Base-by-base conservation (phyloP, 1,284 basidiomycete genomes). In the Abortiporus biennis region DNA sequence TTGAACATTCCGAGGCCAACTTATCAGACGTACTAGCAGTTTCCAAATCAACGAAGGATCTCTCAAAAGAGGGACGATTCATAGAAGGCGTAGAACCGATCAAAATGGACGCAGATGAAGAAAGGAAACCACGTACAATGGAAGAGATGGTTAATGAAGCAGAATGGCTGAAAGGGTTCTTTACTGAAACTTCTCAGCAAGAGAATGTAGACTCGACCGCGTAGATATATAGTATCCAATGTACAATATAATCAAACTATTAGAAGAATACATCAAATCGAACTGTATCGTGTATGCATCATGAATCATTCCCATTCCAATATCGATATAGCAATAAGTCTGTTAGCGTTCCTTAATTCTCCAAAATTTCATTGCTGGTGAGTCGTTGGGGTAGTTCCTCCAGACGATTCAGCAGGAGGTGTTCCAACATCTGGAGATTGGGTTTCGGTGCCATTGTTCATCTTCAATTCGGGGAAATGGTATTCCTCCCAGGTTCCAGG, bases 101-200 rank as follows among this genome's bases (percentile, higher is more conserved):
- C 27, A 56, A 95, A 51, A 87, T 97, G 74, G 81, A 83, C 45
- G 83, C 80, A 22, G 85, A 91, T 48, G 87, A 85, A 31, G 71
- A 78, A 45, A 67, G 90, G 42, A 62, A 63, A 31, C 77, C 87
- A 24, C 70, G 93, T 38, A 71, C 76, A 2, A 56, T 59, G 36
- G 61, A 63, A 42, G 63, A 64, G 36, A 66, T 66, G 65, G 59
- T 57, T 36, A 52, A 52, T 34, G 65, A 67, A 42, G 64, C 64
- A 6, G 47, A 36, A 22, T 64, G 63, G 63, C 51, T 66, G 15
- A 53, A 52, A 45, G 47, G 47, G 11, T 62, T 65, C 46, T 65
- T 65, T 48, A 47, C 47, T 13, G 48, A 44, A n/a, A 49, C 43
- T 30, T 15, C 29, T 31, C 33, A 23, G 20, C 27, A 23, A n/a